Evolutionary conservation across 352 stramenopile species (phyloP), one percentile per base, ranked within the genome.

Genomic region (Phytophthora melonis): DNA sequence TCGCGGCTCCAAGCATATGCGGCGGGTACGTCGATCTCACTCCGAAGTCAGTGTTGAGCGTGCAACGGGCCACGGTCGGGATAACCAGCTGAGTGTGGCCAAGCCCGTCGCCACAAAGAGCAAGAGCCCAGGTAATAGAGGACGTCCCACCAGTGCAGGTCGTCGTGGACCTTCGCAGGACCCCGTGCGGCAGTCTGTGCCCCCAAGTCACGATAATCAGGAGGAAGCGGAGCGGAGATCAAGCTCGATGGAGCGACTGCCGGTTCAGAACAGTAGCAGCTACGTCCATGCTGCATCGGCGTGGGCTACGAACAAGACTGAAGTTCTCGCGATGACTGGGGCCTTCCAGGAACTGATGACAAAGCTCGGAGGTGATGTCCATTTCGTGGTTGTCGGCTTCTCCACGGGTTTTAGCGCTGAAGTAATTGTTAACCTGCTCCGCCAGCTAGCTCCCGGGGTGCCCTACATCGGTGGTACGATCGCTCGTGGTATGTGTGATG

Each of bases 311-410:
- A 90, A 91, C 69, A 85, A 88, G 56, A 93, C 78, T 4, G 88
- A 94, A 65, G 82, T 80, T 50, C 74, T 93, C 18, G 90, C 90
- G 0, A 87, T 95, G 77, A 93, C 85, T 27, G 83, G 80, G 5
- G 88, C 88, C 5, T 95, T 94, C 65, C 82, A 92, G 34, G 90
- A 97, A 57, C 74, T 97, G 21, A 61, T 95, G 25, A 93, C 80
- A 36, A 94, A 94, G 70, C 86, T 97, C 39, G 73, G 81, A 25
- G 88, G 86, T 34, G 82, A 93, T 41, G 84, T 95, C 5, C 87
- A 95, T 68, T 97, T 97, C 64, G 73, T 97, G 23, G 90, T 97
- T 13, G 84, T 97, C 13, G 89, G 88, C 0, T 97, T 95, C 66
- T 95, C 90, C 1, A 95, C 89, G 3, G 87, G 87, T 8, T 97